These are phyloP conservation scores for Spatholobus suberectus DNA, from an alignment of 306 rosid species.

Conservation along the genomic window DNA sequence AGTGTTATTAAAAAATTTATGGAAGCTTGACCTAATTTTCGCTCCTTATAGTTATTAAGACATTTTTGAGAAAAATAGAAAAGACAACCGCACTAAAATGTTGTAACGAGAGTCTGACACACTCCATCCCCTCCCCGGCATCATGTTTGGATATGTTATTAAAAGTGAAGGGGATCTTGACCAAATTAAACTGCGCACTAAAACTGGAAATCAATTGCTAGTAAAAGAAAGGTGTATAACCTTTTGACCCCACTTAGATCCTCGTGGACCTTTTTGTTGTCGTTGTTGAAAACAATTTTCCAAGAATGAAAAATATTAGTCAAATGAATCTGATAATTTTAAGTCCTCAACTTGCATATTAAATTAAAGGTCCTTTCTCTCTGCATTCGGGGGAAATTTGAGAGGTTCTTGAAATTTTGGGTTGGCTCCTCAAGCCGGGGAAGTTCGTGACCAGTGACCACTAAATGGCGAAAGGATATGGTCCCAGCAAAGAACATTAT, in stretches of 20 bases:
- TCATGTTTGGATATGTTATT: background rate
- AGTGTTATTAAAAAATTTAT: too few species aligned
- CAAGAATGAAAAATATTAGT: conserved; percentile 19
- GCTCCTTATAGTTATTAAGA: background rate
- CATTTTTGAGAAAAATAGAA: background rate
- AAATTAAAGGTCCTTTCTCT: too few species aligned
- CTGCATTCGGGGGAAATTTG: background rate
- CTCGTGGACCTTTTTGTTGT: conserved; percentile 6
- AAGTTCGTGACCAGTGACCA: conserved; percentile 30
- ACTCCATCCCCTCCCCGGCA: background rate
- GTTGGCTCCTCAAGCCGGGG: conserved; percentile 66
- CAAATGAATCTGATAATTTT: conserved; percentile 42
- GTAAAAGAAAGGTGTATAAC: conserved; percentile 55
- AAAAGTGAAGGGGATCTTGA: conserved; percentile 40
- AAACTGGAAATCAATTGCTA: conserved; percentile 4
- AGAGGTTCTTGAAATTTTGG: conserved; percentile 25
- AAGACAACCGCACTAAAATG: background rate
- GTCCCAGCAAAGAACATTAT: conserved; percentile 24
- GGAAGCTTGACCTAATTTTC: too few species aligned
- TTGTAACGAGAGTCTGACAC: background rate
- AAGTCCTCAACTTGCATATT: conserved; percentile 36
- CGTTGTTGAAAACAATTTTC: background rate
- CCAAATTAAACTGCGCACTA: conserved; percentile 45
- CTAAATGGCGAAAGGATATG: conserved; percentile 11
- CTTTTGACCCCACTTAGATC: conserved; percentile 61